Evolutionary conservation across 1,139 yeast species (phyloP).

Genomic region (Kluyveromyces sp.): DNA sequence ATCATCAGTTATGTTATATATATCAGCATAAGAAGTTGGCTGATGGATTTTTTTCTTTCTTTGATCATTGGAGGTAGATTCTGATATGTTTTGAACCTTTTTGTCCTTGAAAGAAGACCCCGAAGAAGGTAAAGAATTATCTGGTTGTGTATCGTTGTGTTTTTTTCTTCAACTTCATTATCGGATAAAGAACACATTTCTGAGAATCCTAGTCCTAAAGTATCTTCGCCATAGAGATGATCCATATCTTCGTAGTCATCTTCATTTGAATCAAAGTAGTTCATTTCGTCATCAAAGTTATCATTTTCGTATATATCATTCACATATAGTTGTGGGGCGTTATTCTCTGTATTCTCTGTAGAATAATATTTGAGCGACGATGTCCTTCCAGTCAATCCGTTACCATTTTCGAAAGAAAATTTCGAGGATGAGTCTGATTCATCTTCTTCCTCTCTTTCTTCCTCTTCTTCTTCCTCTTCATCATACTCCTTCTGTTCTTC

Average conservation of each 20-base stretch:
- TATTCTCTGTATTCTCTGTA: constrained; percentile 27
- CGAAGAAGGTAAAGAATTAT: background rate
- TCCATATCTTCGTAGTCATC: constrained; percentile 37
- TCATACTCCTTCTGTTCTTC: background rate
- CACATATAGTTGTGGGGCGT: constrained; percentile 28
- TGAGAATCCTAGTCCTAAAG: constrained; percentile 14
- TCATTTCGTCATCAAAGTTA: constrained; percentile 45
- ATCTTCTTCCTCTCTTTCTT: constrained; percentile 10
- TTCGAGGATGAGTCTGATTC: constrained; percentile 35
- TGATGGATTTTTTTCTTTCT: background rate
- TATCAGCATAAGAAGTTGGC: constrained; percentile 16
- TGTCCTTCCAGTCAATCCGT: constrained; percentile 46
- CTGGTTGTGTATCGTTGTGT: constrained; percentile 25
- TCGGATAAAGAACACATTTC: constrained; percentile 25
- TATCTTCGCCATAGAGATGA: constrained; percentile 33
- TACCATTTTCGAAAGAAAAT: constrained; percentile 53
- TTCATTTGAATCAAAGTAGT: constrained; percentile 34
- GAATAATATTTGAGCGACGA: constrained; percentile 53
- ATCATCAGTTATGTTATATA: constrained; percentile 6
- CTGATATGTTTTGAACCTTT: background rate
- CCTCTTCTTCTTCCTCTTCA: constrained; percentile 4
- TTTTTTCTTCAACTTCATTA: constrained; percentile 23
- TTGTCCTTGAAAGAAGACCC: background rate
- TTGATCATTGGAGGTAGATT: background rate
- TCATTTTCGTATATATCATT: constrained; percentile 42